Conservation (phyloP, 176 grass and related monocot genomes). For the Stipa capillata region DNA sequence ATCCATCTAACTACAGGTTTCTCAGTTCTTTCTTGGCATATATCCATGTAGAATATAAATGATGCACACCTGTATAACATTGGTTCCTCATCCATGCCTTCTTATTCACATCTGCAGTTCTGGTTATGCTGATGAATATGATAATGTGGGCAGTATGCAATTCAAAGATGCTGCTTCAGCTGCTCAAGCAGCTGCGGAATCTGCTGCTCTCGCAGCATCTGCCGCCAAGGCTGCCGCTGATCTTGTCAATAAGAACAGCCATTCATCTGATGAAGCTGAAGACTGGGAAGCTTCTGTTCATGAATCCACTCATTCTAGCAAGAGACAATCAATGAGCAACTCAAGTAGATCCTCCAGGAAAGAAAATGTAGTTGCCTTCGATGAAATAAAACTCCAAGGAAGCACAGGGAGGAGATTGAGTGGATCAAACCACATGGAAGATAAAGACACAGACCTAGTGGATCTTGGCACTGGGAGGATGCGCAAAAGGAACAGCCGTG, state of each 20-base stretch:
- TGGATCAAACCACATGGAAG: slow-evolving; percentile 26
- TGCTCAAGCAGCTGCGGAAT: slow-evolving; percentile 71
- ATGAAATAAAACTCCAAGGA: slow-evolving; percentile 29
- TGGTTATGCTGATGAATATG: slow-evolving; percentile 26
- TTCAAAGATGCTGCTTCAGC: slow-evolving; percentile 83
- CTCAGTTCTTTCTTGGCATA: neutral
- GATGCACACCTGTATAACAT: neutral
- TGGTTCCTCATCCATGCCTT: neutral
- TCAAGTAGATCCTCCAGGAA: slow-evolving; percentile 38
- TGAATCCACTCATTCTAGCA: slow-evolving; percentile 8
- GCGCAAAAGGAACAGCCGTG: slow-evolving; percentile 32
- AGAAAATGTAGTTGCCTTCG: slow-evolving; percentile 25
- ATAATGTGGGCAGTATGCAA: slow-evolving; percentile 24
- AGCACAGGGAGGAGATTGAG: slow-evolving; percentile 46
- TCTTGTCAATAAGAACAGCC: slow-evolving; percentile 38
- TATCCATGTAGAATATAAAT: neutral
- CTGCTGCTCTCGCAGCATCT: slow-evolving; percentile 62
- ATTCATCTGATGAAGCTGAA: slow-evolving; percentile 12
- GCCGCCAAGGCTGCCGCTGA: slow-evolving; percentile 74
- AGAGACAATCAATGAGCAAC: slow-evolving; percentile 35
- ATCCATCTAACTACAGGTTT: slow-evolving; percentile 44
- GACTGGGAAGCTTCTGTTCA: neutral
- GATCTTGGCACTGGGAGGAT: slow-evolving; percentile 43
- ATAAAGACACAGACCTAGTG: slow-evolving; percentile 10
- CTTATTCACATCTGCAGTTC: slow-evolving; percentile 14